These are phyloP conservation scores for Blastobotrys buckinghamii DNA, from an alignment of 1,139 yeast species.

Conservation along the genomic window DNA sequence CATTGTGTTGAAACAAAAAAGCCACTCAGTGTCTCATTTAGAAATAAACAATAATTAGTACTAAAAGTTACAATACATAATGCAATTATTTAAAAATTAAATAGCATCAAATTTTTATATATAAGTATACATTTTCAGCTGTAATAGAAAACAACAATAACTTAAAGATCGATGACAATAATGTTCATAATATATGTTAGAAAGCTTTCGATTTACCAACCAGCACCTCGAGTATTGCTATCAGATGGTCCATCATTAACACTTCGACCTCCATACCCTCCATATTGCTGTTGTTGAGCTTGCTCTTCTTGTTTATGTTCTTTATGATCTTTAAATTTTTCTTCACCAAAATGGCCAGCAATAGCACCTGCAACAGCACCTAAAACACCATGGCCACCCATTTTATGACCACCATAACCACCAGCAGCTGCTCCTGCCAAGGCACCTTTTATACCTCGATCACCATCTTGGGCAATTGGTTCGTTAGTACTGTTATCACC, in stretches of 20 bases:
- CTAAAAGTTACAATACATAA: too few relatives aligned
- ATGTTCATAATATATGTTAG: too few relatives aligned
- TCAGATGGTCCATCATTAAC: background rate
- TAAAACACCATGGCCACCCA: slow-evolving; percentile 44
- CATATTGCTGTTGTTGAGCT: slow-evolving; percentile 20
- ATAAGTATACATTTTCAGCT: too few relatives aligned
- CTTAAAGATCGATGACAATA: too few relatives aligned
- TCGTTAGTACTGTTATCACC: slow-evolving; percentile 41
- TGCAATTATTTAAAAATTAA: too few relatives aligned
- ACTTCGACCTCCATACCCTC: background rate
- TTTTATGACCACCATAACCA: slow-evolving; percentile 37
- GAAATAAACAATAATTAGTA: too few relatives aligned
- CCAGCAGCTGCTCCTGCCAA: slow-evolving; percentile 57
- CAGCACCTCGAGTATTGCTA: slow-evolving; percentile 1
- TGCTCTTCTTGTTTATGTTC: slow-evolving; percentile 22
- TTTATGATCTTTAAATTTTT: slow-evolving; percentile 31
- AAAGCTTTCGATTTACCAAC: too few relatives aligned
- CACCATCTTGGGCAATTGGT: too few relatives aligned
- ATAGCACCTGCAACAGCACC: slow-evolving; percentile 56
- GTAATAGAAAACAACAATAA: too few relatives aligned
- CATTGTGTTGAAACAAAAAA: too few relatives aligned
- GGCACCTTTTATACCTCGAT: slow-evolving; percentile 52
- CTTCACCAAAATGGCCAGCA: slow-evolving; percentile 50
- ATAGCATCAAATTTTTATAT: too few relatives aligned
- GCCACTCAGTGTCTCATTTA: too few relatives aligned